Evolutionary conservation across 2,329 filamentous ascomycete species (phyloP), one percentile per base, ranked within the genome.

Genomic region (Aquanectria penicillioides): DNA sequence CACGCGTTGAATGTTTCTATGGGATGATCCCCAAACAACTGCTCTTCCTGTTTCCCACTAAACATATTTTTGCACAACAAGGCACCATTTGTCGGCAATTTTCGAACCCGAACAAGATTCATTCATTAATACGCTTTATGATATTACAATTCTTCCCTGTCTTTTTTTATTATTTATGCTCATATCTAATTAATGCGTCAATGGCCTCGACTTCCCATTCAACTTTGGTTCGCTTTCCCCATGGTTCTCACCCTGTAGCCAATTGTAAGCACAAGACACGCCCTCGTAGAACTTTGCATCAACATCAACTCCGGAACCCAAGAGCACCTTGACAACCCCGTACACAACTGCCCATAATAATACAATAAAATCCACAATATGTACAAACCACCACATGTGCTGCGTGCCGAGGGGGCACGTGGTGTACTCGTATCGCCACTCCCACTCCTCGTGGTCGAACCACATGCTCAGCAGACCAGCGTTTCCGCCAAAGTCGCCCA

Each of bases 401-500:
- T 97, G 94, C 20, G 88, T 86, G 1, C 95, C 95, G 29, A 97
- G 78, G 3, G 85, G 82, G 73, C 95, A 99, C 63, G 86, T 90
- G 8, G 80, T 81, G 67, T 95, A 95, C 67, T 94, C 92, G 65
- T 91, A 91, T 64, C 83, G 83, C 95, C 95, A 99, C 73, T 91
- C 86, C 81, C 86, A 89, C 1, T 77, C 75, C 3, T 83, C 80
- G 54, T 85, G 75, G 73, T 98, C 92, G 71, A 94, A 98, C 94
- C 94, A 99, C 1, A 91, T 84, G 61, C 91, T 95, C 34, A 99
- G 77, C 36, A 99, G 81, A 0, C 93, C 95, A 0, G 93, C 93
- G 73, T 97, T 95, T 17, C 95, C 95, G n/a, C 88, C 89, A 75
- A 91, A 99, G 55, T 92, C 91, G 54, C 95, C 95, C 95, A 99